phyloP scores from a whole-genome alignment of 2,329 filamentous ascomycete species.

The Neodidymelliopsis sp. region DNA sequence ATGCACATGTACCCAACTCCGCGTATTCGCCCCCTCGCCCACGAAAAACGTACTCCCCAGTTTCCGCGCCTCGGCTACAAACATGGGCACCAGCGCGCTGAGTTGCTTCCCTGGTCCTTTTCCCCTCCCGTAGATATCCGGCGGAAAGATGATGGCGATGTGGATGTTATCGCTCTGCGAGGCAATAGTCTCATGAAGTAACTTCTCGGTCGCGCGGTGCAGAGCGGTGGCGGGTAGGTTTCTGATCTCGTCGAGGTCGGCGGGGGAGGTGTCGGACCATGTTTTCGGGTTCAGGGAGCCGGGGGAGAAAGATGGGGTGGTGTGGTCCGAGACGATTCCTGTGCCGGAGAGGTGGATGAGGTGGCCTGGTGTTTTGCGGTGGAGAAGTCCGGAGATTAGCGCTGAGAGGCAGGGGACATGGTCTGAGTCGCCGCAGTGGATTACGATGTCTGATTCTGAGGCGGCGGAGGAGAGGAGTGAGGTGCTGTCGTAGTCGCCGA shows the following conservation, averaged over 20 bases:
- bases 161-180: slow-evolving; percentile 51
- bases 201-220: slow-evolving; percentile 72
- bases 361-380: slow-evolving; percentile 54
- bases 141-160: slow-evolving; percentile 65
- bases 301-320: slow-evolving; percentile 38
- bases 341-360: slow-evolving; percentile 64
- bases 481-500: slow-evolving; percentile 57
- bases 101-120: slow-evolving; percentile 60
- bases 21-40: slow-evolving; percentile 61
- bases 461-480: slow-evolving; percentile 56
- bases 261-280: slow-evolving; percentile 67
- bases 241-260: slow-evolving; percentile 60
- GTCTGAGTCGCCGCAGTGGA: slow-evolving; percentile 45
- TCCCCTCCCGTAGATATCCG: slow-evolving; percentile 68
- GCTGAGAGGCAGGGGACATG: slow-evolving; percentile 50
- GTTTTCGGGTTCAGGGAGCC: slow-evolving; percentile 46
- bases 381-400: slow-evolving; percentile 59
- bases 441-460: slow-evolving; percentile 59
- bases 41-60: slow-evolving; percentile 57
- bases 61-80: slow-evolving; percentile 48
- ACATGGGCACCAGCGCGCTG: slow-evolving; percentile 53
- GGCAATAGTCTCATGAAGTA: slow-evolving; percentile 62
- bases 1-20: slow-evolving; percentile 65
- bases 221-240: slow-evolving; percentile 62
- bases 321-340: slow-evolving; percentile 59